These are phyloP conservation scores for Russula sp. DNA, from an alignment of 768 basidiomycete species.

Conservation along the genomic window DNA sequence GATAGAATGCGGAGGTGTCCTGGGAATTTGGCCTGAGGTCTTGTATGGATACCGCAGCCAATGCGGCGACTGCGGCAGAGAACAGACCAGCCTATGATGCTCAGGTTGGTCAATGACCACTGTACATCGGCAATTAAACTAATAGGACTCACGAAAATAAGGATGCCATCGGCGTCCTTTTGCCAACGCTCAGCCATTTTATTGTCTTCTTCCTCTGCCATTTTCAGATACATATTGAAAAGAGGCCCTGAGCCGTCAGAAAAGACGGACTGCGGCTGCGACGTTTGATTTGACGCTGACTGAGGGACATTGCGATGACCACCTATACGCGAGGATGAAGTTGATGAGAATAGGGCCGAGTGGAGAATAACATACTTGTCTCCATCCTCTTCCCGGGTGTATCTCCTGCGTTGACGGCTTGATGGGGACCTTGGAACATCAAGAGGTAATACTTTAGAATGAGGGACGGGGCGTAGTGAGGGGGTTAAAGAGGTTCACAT, in stretches of 20 bases:
- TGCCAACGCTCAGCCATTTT: not conserved
- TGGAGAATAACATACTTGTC: not conserved
- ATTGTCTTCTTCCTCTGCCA: constrained; percentile 15
- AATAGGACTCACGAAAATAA: not conserved
- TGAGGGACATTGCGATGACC: not conserved
- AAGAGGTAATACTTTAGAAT: not conserved
- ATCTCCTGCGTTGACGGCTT: not conserved
- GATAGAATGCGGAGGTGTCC: not conserved
- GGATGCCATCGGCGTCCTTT: not conserved
- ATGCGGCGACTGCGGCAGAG: not conserved
- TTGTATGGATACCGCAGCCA: not conserved
- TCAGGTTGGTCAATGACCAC: no score
- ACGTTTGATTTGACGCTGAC: not conserved
- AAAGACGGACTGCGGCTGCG: not conserved
- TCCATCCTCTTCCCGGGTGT: not conserved
- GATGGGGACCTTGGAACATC: not conserved
- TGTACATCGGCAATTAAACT: no score
- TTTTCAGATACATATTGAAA: constrained; percentile 10
- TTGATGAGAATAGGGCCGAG: not conserved
- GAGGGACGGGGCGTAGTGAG: not conserved
- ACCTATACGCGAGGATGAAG: not conserved
- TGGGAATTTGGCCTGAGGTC: not conserved
- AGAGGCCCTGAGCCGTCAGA: not conserved
- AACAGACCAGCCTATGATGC: not conserved
- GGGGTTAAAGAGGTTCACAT: no score